These are phyloP conservation scores for Verticillium dahliae DNA, from an alignment of 2,329 filamentous ascomycete genomes.

Conservation along the genomic window DNA sequence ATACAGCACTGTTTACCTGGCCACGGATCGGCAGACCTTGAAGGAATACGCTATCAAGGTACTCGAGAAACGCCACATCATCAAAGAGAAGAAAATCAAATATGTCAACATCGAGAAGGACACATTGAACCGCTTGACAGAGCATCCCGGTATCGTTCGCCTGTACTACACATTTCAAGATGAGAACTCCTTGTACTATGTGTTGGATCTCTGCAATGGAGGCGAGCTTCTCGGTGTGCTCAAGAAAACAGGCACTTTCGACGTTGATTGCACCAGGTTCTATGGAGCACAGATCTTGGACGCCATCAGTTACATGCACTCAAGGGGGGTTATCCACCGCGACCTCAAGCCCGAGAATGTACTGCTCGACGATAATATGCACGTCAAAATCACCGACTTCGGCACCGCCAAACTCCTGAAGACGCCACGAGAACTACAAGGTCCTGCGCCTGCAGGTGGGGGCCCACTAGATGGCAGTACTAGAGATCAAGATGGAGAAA, in stretches of 20 bases:
- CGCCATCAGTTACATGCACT: constrained; percentile 97
- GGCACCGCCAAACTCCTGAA: constrained; percentile 93
- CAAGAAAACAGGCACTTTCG: constrained; percentile 91
- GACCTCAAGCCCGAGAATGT: constrained; percentile 98
- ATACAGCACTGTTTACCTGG: constrained; percentile 91
- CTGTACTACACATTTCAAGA: constrained; percentile 99
- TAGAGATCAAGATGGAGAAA: constrained; percentile 48
- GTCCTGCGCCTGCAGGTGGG: constrained; percentile 28
- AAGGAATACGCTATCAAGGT: constrained; percentile 99
- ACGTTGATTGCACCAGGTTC: constrained; percentile 88
- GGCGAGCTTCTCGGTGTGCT: constrained; percentile 88
- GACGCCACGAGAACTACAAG: constrained; percentile 37
- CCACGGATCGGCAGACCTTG: constrained; percentile 85
- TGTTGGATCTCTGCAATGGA: constrained; percentile 85
- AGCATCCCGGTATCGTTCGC: constrained; percentile 92
- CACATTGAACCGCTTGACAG: constrained; percentile 89
- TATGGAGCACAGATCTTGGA: constrained; percentile 96
- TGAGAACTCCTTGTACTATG: constrained; percentile 92
- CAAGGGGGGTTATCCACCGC: constrained; percentile 88
- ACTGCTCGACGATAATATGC: constrained; percentile 88
- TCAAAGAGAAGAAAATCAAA: constrained; percentile 99
- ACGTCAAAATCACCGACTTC: constrained; percentile 98
- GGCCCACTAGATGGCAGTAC: not conserved
- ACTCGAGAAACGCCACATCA: constrained; percentile 96
- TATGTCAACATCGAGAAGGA: constrained; percentile 99